A percentile compares a stretch with the other conserved stretches of the same genome.
phyloP scores from a whole-genome alignment of 139 green algal species.

The Yamagishiella unicocca region DNA sequence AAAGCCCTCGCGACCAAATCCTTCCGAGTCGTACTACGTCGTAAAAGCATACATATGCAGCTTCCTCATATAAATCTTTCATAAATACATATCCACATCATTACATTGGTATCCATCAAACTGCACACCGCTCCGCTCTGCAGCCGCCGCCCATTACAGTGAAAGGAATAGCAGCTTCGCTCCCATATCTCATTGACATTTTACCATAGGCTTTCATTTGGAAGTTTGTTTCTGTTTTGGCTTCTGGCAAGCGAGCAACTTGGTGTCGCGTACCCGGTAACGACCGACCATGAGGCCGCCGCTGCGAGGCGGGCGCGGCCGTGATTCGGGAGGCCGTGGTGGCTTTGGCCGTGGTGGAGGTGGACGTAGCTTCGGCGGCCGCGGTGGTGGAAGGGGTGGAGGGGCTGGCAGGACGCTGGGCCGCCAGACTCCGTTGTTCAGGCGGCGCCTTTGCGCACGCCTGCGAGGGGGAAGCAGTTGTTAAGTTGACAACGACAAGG shows the following conservation, averaged over 20 bases:
- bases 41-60: background rate
- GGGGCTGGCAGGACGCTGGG: slow-evolving; percentile 55
- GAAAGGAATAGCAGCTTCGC: background rate
- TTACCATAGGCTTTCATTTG: background rate
- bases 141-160: background rate
- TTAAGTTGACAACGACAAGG: slow-evolving; percentile 97
- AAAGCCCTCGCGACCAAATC: background rate
- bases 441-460: slow-evolving; percentile 91
- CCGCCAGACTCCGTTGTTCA: slow-evolving; percentile 85
- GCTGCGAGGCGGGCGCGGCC: slow-evolving; percentile 53
- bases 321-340: slow-evolving; percentile 47
- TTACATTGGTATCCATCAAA: background rate
- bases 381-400: slow-evolving; percentile 44
- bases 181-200: background rate
- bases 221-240: background rate
- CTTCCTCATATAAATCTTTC: background rate
- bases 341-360: slow-evolving; percentile 41
- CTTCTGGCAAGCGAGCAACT: too few relatives aligned
- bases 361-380: slow-evolving; percentile 46
- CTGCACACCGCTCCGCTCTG: background rate
- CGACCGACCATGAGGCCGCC: slow-evolving; percentile 40
- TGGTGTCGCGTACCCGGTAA: background rate
- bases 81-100: background rate
- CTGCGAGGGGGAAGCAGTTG: slow-evolving; percentile 98
- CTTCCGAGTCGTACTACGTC: background rate